Base-by-base conservation (phyloP, 148 eudicot genomes). In the Spergularia marina region DNA sequence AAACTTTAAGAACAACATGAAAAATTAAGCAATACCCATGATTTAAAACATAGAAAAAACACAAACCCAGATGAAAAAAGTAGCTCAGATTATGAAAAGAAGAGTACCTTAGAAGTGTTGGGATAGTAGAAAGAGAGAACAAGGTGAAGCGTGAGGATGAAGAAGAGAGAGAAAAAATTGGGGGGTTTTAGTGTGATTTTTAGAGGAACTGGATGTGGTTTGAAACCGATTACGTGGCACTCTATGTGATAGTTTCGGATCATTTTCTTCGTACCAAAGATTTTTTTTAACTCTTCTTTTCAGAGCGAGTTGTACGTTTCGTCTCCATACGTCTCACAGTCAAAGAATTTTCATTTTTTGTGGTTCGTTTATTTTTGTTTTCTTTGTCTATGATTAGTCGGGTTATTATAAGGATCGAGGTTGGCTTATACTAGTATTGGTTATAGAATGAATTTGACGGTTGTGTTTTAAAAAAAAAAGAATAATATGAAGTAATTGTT, bases 151-250 rank as follows among this genome's bases (percentile, higher is more conserved):
- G 40, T 56, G 56, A 40, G 34, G 44, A 57, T 58, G 65, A 58
- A 7, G n/a, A 75, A 16, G 70, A 49, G 72, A 64, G 53, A 68
- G 44, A 63, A 30, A 6, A 16, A 65, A 21, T 15, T 12, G 30
- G 71, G 10, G 20, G 36, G 2, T 36, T 65, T 12, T 6, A 14
- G 20, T 55, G 12, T 47, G 40, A 20, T 47, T 68, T 68, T 68
- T 47, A 68, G 71, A 68, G 39, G 56, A 47, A 68, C n/a, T 49
- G 30, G 56, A 13, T 68, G 71, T 68, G 71, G 71, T 68, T 68
- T 68, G 11, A n/a, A 68, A 12, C 17, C 71, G 11, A 10, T 68
- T 68, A 68, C 71, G 71, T 68, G 71, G 71, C 39, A 18, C 5
- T 15, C 71, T 18, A n/a, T 65, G 0, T 12, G 15, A 64, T 14